Evolutionary conservation across 2,329 filamentous ascomycete species (phyloP).

Genomic region (Leptodontidium sp.): DNA sequence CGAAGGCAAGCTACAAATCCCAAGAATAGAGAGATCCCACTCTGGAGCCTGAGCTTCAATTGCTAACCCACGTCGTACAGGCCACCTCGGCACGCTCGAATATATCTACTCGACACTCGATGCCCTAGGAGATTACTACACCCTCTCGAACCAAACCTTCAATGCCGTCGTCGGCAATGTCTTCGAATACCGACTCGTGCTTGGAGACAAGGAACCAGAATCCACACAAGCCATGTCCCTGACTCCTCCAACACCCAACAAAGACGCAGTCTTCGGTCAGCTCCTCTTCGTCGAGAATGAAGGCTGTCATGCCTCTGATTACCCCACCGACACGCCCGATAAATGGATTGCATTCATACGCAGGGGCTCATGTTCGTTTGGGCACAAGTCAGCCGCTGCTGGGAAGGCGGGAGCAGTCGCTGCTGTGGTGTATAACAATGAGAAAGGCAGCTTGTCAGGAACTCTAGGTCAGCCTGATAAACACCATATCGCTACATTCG

Average conservation of each 20-base stretch:
- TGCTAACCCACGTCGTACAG: constrained; percentile 49
- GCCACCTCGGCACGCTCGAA: constrained; percentile 69
- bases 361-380: constrained; percentile 76
- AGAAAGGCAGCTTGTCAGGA: constrained; percentile 65
- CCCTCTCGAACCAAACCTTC: constrained; percentile 69
- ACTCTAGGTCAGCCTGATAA: constrained; percentile 70
- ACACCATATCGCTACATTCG: constrained; percentile 73
- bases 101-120: constrained; percentile 67
- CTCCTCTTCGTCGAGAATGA: constrained; percentile 67
- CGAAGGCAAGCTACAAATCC: constrained; percentile 53
- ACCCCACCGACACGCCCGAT: constrained; percentile 63
- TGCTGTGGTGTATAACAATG: constrained; percentile 70
- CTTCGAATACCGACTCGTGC: constrained; percentile 63
- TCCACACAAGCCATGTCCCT: constrained; percentile 67
- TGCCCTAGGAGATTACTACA: constrained; percentile 67
- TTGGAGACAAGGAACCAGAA: constrained; percentile 60
- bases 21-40: constrained; percentile 5
- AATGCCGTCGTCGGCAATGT: constrained; percentile 67
- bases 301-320: constrained; percentile 72
- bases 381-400: constrained; percentile 72
- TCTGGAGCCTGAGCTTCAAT: constrained; percentile 11
- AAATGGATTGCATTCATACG: constrained; percentile 72
- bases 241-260: constrained; percentile 69
- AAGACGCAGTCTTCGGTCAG: constrained; percentile 65
- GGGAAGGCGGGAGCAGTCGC: constrained; percentile 74